Base-by-base conservation (phyloP, 2,329 filamentous ascomycete genomes). In the Penicillium sp. region DNA sequence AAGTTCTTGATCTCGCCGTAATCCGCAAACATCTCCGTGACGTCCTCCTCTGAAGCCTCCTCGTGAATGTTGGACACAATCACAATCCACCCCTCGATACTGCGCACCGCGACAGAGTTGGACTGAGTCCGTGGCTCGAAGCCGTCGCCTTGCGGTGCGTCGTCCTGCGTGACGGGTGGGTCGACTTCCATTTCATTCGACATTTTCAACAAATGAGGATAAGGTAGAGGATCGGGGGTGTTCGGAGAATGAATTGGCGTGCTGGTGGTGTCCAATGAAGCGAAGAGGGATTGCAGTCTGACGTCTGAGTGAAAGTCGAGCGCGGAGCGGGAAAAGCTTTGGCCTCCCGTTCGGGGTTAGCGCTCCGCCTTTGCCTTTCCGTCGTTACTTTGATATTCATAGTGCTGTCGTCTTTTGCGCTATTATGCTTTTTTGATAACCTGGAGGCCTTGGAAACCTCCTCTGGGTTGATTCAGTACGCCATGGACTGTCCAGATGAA, bases 41-140 rank as follows among this genome's bases (percentile, higher is more conserved):
- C 70, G 56, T 86, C 84, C 69, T 87, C 84, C 66, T 87, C 84
- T n/a, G 77, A 81, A 9, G 84, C 82, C 66, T 87, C 84, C 65
- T 86, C 84, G 61, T 87, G 83, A 31, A 87, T 81, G 58, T 87
- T 86, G n/a, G 83, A 84, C 48, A 79, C 83, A n/a, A 86, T 79
- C 55, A 87, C 77, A 66, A 87, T 86, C 84, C 84, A 87, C 57
- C 84, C 84, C 67, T 87, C 84, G 61, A 87, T 86, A 62, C 81
- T 84, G 67, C 84, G 82, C 41, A 87, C 84, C 8, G 83, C 83
- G 72, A 78, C 76, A 24, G 76, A 74, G 51, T 71, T 73, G 18
- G 72, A 62, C 27, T 72, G 62, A 42, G 76, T 78, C 59, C 70
- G 74, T 44, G 73, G 68, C 57, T 78, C 76, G 51, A 63, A 63